These are phyloP conservation scores for Quercus variabilis DNA, from an alignment of 306 rosid genomes.

Conservation along the genomic window DNA sequence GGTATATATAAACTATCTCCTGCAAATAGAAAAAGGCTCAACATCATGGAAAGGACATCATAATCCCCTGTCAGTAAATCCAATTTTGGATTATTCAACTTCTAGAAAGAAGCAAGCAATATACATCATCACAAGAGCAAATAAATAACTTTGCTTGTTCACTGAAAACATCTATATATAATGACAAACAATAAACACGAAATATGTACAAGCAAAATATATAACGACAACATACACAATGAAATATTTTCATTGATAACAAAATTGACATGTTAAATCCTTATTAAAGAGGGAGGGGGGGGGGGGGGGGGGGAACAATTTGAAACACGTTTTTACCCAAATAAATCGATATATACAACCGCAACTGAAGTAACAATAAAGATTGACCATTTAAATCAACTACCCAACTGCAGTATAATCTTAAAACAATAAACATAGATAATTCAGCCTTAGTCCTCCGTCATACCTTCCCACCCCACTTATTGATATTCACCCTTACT, in stretches of 20 bases:
- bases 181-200: no score
- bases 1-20: constrained; percentile 83
- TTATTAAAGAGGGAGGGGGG: background rate
- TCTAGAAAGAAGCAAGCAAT: background rate
- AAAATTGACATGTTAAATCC: background rate
- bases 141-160: background rate
- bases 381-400: background rate
- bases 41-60: background rate
- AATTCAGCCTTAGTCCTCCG: background rate
- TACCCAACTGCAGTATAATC: background rate
- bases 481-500: background rate
- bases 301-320: background rate
- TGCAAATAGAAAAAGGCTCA: constrained; percentile 24
- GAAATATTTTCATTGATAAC: background rate
- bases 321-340: background rate
- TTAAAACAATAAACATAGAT: background rate
- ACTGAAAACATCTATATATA: background rate
- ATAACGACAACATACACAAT: background rate
- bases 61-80: background rate
- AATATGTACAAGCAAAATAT: background rate
- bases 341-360: background rate
- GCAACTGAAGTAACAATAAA: background rate
- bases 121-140: background rate
- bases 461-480: background rate
- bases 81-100: background rate